Conservation (phyloP, 805 yeast species). For the Myxozyma neglecta region DNA sequence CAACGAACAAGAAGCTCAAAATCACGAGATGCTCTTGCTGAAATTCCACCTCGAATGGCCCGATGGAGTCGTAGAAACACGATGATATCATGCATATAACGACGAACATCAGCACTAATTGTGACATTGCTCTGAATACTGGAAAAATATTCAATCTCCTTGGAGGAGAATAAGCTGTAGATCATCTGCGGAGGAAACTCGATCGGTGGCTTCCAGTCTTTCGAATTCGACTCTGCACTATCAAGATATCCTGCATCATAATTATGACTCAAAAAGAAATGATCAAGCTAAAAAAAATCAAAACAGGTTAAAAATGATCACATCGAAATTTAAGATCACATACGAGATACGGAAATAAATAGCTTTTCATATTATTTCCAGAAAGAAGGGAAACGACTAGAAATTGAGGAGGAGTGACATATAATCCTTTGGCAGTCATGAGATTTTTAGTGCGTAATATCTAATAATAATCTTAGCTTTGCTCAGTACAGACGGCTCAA, state of each 20-base stretch:
- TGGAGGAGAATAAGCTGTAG: slow-evolving; percentile 1
- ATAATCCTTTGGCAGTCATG: slow-evolving; percentile 10
- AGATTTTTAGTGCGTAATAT: slow-evolving; percentile 19
- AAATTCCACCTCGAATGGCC: slow-evolving; percentile 53
- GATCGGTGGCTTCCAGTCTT: slow-evolving; percentile 5
- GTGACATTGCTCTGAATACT: slow-evolving; percentile 35
- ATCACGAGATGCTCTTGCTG: slow-evolving; percentile 49
- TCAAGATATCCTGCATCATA: slow-evolving; percentile 10
- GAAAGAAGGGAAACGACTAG: slow-evolving; percentile 18
- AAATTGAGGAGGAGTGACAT: slow-evolving; percentile 18
- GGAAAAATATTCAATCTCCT: slow-evolving; percentile 20
- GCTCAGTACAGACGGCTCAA: neutral
- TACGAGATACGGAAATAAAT: slow-evolving; percentile 26
- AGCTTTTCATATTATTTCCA: neutral
- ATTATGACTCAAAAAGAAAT: slow-evolving; percentile 24
- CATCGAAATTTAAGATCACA: neutral
- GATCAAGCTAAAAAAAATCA: slow-evolving; percentile 18
- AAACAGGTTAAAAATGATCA: neutral
- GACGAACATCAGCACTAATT: slow-evolving; percentile 51
- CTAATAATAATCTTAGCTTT: neutral
- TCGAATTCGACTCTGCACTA: neutral
- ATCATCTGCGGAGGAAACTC: slow-evolving; percentile 1
- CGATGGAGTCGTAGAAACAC: slow-evolving; percentile 56
- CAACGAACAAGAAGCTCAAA: slow-evolving; percentile 44
- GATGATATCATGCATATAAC: slow-evolving; percentile 59